Conservation (phyloP, 495 filamentous ascomycete genomes). For the Trichoderma erinaceum region DNA sequence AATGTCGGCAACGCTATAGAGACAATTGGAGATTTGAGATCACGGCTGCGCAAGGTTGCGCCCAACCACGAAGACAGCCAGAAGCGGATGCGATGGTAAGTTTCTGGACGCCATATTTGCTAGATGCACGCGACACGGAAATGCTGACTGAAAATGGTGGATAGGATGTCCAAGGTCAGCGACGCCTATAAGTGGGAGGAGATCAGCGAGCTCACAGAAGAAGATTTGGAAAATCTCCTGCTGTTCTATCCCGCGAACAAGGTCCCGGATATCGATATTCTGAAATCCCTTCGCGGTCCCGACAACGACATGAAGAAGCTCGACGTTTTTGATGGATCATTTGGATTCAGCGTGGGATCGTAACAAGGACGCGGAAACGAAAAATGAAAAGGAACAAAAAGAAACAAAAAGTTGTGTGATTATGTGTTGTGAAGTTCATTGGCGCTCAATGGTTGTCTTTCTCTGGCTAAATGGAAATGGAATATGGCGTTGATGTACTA, state of each 20-base stretch:
- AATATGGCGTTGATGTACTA: conserved; percentile 1
- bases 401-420: background rate
- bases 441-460: background rate
- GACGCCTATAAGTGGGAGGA: conserved; percentile 82
- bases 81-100: conserved; percentile 87
- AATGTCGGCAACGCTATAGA: conserved; percentile 78
- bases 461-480: background rate
- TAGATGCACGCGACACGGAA: background rate
- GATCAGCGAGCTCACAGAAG: conserved; percentile 73
- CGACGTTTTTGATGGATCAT: conserved; percentile 52
- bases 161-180: conserved; percentile 83
- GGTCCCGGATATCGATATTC: conserved; percentile 41
- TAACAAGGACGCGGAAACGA: conserved; percentile 20
- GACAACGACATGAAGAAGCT: conserved; percentile 40
- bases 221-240: conserved; percentile 75
- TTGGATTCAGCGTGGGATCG: conserved; percentile 51
- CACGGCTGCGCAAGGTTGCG: conserved; percentile 71
- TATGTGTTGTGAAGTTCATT: background rate
- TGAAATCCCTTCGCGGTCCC: conserved; percentile 42
- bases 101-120: background rate
- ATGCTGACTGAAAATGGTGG: conserved; percentile 9
- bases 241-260: conserved; percentile 55
- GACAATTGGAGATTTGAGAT: conserved; percentile 72
- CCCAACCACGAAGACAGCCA: conserved; percentile 66
- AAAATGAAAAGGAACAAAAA: too few species aligned